phyloP scores from a whole-genome alignment of 2,329 filamentous ascomycete genomes.

The Diplocarpon mali region DNA sequence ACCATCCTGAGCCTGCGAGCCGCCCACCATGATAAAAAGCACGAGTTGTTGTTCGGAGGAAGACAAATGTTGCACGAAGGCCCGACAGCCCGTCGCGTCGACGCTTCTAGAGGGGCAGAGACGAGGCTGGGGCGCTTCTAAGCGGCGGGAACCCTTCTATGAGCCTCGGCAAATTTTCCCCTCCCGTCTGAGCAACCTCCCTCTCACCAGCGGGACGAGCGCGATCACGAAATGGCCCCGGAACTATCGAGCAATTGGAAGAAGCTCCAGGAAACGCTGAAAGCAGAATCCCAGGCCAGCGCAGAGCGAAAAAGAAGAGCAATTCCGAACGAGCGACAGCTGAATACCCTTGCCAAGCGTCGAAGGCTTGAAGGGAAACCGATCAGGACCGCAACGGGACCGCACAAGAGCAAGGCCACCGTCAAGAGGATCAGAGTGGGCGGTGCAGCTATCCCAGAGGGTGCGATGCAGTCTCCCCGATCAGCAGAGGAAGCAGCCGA shows the following conservation, averaged over 20 bases:
- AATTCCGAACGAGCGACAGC: conserved; percentile 23
- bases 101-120: conserved; percentile 14
- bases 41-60: conserved; percentile 17
- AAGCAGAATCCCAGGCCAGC: conserved; percentile 32
- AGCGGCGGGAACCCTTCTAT: conserved; percentile 7
- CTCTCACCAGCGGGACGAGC: neutral
- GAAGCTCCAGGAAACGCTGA: conserved; percentile 52
- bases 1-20: conserved; percentile 38
- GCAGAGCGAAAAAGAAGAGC: conserved; percentile 27
- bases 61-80: conserved; percentile 13
- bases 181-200: neutral
- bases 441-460: conserved; percentile 38
- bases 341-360: conserved; percentile 26
- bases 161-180: conserved; percentile 1
- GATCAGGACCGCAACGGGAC: conserved; percentile 2
- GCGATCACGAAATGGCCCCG: conserved; percentile 23
- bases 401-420: conserved; percentile 1
- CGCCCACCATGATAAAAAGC: conserved; percentile 41
- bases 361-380: conserved; percentile 23
- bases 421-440: conserved; percentile 38
- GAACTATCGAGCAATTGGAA: conserved; percentile 65
- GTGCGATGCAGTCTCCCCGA: conserved; percentile 14
- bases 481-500: conserved; percentile 26
- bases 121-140: conserved; percentile 13
- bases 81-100: conserved; percentile 4